A percentile compares a stretch with the other conserved stretches of the same genome.
phyloP scores from a whole-genome alignment of 2,329 filamentous ascomycete species.

The Xylaria sp. region DNA sequence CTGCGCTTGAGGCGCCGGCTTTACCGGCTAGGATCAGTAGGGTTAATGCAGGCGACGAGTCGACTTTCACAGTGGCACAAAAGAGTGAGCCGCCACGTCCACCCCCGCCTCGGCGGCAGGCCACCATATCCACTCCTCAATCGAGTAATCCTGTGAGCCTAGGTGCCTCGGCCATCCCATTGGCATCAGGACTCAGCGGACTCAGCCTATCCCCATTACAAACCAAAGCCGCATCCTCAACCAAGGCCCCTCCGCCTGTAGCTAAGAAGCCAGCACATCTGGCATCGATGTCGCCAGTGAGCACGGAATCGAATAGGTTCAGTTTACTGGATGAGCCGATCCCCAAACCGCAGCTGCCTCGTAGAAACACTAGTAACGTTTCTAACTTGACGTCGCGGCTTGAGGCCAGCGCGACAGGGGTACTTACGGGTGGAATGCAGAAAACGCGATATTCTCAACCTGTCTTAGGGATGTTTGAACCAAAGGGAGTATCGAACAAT shows the following conservation, averaged over 20 bases:
- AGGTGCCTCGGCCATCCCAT: constrained; percentile 36
- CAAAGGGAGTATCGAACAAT: constrained; percentile 8
- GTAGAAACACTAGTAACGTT: constrained; percentile 26
- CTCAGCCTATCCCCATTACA: constrained; percentile 13
- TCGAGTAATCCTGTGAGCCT: constrained; percentile 21
- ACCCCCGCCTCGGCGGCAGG: constrained; percentile 35
- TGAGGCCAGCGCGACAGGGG: constrained; percentile 24
- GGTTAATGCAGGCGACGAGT: constrained; percentile 40
- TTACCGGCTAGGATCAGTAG: constrained; percentile 44
- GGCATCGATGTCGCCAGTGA: constrained; percentile 32
- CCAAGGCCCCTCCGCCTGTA: constrained; percentile 39
- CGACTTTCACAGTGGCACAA: constrained; percentile 23
- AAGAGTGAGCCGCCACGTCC: constrained; percentile 38
- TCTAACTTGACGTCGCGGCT: constrained; percentile 31
- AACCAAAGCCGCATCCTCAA: constrained; percentile 19
- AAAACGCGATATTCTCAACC: constrained; percentile 16
- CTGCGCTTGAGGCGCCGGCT: constrained; percentile 43
- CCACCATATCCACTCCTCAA: constrained; percentile 19
- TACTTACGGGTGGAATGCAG: constrained; percentile 29
- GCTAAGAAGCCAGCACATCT: constrained; percentile 60
- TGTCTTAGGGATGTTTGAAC: background rate
- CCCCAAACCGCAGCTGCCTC: constrained; percentile 26
- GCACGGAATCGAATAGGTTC: constrained; percentile 21
- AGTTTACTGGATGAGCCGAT: constrained; percentile 21
- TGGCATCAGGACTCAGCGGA: constrained; percentile 16